These are phyloP conservation scores for Eutreptiella sp. DNA, from an alignment of 208 protist species.

Conservation along the genomic window DNA sequence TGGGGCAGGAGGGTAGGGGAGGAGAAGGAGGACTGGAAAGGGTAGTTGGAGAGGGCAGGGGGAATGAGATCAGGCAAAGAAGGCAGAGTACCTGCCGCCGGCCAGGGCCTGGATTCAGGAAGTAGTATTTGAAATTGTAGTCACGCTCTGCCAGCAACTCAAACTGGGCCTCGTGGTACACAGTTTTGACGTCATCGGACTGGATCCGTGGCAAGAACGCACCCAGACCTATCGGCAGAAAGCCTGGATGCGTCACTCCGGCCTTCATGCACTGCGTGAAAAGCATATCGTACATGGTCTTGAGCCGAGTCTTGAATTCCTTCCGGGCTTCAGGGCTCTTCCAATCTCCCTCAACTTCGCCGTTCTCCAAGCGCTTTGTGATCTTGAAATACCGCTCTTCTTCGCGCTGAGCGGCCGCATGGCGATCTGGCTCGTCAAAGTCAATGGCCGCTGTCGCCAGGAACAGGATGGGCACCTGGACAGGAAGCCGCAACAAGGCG, in stretches of 20 bases:
- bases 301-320: conserved; percentile 1
- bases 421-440: conserved; percentile 12
- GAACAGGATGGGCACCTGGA: conserved; percentile 17
- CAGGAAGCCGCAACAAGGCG: too few species aligned
- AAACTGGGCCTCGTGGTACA: conserved; percentile 13
- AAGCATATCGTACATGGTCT: conserved; percentile 2
- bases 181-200: background rate
- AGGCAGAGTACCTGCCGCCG: too few species aligned
- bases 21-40: too few species aligned
- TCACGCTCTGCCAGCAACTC: conserved; percentile 8
- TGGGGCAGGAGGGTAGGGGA: too few species aligned
- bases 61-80: too few species aligned
- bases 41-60: too few species aligned
- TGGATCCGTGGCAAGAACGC: conserved; percentile 9
- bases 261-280: background rate
- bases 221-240: conserved; percentile 19
- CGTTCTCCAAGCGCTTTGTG: background rate
- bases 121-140: conserved; percentile 9
- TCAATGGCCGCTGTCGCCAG: conserved; percentile 8
- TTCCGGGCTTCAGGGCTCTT: background rate
- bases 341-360: too few species aligned
- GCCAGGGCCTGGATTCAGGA: conserved; percentile 13
- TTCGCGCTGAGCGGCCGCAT: conserved; percentile 10
- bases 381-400: background rate
- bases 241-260: conserved; percentile 12